These are phyloP conservation scores for Marasmius sp. DNA, from an alignment of 1,284 basidiomycete species.

Conservation along the genomic window DNA sequence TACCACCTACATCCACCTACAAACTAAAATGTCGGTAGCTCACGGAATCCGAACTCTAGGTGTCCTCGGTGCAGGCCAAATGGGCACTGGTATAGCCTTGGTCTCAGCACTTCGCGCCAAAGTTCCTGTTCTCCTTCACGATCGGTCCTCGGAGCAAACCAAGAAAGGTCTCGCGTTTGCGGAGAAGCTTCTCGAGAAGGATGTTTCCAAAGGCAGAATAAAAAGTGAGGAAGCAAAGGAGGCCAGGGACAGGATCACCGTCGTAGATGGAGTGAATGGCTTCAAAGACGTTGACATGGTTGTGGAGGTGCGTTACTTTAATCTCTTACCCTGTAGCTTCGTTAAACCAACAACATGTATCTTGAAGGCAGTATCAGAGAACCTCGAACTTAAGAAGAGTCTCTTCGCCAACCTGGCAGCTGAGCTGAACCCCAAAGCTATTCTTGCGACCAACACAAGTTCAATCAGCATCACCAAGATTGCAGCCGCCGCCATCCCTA, in stretches of 20 bases:
- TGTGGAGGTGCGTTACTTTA: constrained; percentile 52
- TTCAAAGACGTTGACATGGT: constrained; percentile 85
- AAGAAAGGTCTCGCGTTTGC: constrained; percentile 71
- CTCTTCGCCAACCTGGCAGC: constrained; percentile 77
- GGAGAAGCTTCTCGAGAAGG: constrained; percentile 85
- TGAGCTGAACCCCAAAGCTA: constrained; percentile 70
- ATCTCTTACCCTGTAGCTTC: background rate
- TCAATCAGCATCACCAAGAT: constrained; percentile 95
- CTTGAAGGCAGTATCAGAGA: constrained; percentile 84
- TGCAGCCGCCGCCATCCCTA: constrained; percentile 72
- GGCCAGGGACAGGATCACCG: constrained; percentile 63
- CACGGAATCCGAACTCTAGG: constrained; percentile 64
- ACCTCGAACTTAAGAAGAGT: constrained; percentile 74
- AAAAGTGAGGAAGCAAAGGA: constrained; percentile 73
- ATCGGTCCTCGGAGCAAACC: constrained; percentile 66
- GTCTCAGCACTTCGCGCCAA: constrained; percentile 81
- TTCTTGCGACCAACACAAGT: constrained; percentile 92
- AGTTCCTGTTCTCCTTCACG: constrained; percentile 75
- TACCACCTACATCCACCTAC: background rate
- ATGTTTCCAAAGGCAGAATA: constrained; percentile 85
- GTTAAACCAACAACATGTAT: background rate
- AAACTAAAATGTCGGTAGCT: background rate
- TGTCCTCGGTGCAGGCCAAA: constrained; percentile 82
- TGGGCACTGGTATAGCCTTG: constrained; percentile 87
- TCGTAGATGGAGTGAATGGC: constrained; percentile 55